Evolutionary conservation across 2,329 filamentous ascomycete genomes (phyloP).

Genomic region (Teratosphaeria pseudoeucalypti): DNA sequence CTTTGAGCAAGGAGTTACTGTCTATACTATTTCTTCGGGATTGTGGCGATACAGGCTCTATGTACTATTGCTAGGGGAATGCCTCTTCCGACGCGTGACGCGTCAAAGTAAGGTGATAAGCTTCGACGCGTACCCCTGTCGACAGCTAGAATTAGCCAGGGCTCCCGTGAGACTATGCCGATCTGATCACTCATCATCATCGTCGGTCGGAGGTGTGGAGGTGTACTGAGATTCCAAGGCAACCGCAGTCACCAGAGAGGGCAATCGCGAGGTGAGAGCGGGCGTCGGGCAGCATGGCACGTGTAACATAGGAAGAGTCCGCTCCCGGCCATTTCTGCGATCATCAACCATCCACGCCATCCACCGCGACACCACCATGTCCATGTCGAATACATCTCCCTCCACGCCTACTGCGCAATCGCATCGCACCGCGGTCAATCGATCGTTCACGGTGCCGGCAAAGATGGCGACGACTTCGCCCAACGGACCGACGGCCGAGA

Average conservation of each 20-base stretch:
- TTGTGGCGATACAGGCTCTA: not conserved
- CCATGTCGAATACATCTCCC: slow-evolving; percentile 8
- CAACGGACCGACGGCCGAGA: slow-evolving; percentile 21
- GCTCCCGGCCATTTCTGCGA: not conserved
- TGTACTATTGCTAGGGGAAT: too few relatives aligned
- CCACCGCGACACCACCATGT: not conserved
- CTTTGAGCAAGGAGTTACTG: not conserved
- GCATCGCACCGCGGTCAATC: slow-evolving; percentile 21
- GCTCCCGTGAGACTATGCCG: not conserved
- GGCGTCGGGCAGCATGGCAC: not conserved
- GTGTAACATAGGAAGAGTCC: not conserved
- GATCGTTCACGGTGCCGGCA: slow-evolving; percentile 40
- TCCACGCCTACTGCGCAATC: slow-evolving; percentile 17
- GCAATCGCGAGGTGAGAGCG: not conserved
- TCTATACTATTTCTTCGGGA: not conserved
- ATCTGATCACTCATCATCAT: not conserved
- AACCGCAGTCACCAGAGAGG: not conserved
- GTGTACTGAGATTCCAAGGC: not conserved
- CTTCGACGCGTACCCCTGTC: not conserved
- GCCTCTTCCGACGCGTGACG: too few relatives aligned
- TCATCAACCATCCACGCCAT: not conserved
- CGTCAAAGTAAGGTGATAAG: not conserved
- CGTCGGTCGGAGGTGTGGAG: not conserved
- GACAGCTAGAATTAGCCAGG: not conserved
- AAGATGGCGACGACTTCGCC: slow-evolving; percentile 25